These are phyloP conservation scores for Aureobasidium sp. DNA, from an alignment of 2,329 filamentous ascomycete genomes.

Conservation along the genomic window DNA sequence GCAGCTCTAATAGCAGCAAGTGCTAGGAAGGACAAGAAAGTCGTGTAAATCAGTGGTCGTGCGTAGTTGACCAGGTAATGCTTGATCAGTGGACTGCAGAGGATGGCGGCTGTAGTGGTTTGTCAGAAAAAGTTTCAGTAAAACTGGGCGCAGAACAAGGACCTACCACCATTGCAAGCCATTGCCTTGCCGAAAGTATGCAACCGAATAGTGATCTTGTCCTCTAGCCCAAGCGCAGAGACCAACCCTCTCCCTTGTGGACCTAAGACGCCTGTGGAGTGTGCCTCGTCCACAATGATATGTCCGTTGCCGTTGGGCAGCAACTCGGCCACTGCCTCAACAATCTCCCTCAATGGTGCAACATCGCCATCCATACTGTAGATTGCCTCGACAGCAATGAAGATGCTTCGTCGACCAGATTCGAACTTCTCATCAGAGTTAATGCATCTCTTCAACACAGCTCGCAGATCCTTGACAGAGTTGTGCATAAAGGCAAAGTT, in stretches of 20 bases:
- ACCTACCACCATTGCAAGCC: conserved; percentile 61
- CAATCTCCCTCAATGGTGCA: conserved; percentile 55
- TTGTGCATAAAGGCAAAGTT: conserved; percentile 54
- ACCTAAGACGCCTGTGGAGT: conserved; percentile 57
- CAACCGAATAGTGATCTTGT: conserved; percentile 50
- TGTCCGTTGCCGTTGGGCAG: conserved; percentile 54
- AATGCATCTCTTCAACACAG: conserved; percentile 28
- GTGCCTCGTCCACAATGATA: conserved; percentile 62
- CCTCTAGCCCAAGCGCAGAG: conserved; percentile 49
- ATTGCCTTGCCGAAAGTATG: conserved; percentile 64
- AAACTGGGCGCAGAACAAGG: too few relatives aligned
- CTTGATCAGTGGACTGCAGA: conserved; percentile 54
- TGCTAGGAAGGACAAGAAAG: conserved; percentile 56
- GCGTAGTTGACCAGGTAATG: conserved; percentile 69
- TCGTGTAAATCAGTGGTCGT: conserved; percentile 68
- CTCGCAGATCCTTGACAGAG: conserved; percentile 32
- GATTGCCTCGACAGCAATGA: conserved; percentile 62
- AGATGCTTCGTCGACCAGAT: conserved; percentile 47
- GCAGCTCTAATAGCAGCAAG: conserved; percentile 52
- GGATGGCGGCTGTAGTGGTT: conserved; percentile 47
- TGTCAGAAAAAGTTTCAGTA: background rate
- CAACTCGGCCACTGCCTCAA: conserved; percentile 48
- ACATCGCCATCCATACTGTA: conserved; percentile 79
- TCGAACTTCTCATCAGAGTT: conserved; percentile 26
- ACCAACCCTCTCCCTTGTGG: conserved; percentile 52